These are phyloP conservation scores for Didymella pinodella DNA, from an alignment of 2,329 filamentous ascomycete genomes.

Conservation along the genomic window DNA sequence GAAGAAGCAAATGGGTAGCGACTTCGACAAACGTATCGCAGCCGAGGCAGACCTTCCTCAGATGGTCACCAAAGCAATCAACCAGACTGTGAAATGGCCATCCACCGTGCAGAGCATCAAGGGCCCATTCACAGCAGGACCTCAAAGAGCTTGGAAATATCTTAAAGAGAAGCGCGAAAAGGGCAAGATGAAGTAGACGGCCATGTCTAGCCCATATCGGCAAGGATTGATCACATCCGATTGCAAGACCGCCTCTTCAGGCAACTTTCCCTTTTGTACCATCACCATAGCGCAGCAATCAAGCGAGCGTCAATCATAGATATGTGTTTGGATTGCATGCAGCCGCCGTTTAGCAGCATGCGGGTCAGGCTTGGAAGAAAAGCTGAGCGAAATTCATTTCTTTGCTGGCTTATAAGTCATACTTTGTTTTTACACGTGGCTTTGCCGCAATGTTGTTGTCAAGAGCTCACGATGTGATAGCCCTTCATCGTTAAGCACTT, in stretches of 20 bases:
- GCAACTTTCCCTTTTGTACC: slow-evolving; percentile 28
- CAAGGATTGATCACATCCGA: neutral
- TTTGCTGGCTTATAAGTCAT: slow-evolving; percentile 8
- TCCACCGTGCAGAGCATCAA: slow-evolving; percentile 89
- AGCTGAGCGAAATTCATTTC: slow-evolving; percentile 14
- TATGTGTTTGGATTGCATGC: slow-evolving; percentile 14
- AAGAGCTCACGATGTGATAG: neutral
- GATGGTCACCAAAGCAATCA: slow-evolving; percentile 78
- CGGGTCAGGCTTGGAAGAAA: slow-evolving; percentile 23
- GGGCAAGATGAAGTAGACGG: slow-evolving; percentile 43
- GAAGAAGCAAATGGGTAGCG: slow-evolving; percentile 77
- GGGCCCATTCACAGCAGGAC: slow-evolving; percentile 79
- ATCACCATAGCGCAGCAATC: slow-evolving; percentile 27
- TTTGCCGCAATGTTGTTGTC: neutral
- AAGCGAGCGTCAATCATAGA: slow-evolving; percentile 16
- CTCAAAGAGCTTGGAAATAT: slow-evolving; percentile 75
- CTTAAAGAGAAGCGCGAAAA: slow-evolving; percentile 75
- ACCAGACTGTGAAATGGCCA: slow-evolving; percentile 90
- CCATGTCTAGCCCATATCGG: neutral
- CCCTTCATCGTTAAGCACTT: too few species aligned
- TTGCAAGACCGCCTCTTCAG: slow-evolving; percentile 4
- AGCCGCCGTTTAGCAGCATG: slow-evolving; percentile 19
- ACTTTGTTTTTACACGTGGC: neutral
- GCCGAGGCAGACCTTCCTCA: slow-evolving; percentile 73
- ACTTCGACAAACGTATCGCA: slow-evolving; percentile 87